Evolutionary conservation across 192 early-diverging fungal species (phyloP).

Genomic region (Coemansia sp.): DNA sequence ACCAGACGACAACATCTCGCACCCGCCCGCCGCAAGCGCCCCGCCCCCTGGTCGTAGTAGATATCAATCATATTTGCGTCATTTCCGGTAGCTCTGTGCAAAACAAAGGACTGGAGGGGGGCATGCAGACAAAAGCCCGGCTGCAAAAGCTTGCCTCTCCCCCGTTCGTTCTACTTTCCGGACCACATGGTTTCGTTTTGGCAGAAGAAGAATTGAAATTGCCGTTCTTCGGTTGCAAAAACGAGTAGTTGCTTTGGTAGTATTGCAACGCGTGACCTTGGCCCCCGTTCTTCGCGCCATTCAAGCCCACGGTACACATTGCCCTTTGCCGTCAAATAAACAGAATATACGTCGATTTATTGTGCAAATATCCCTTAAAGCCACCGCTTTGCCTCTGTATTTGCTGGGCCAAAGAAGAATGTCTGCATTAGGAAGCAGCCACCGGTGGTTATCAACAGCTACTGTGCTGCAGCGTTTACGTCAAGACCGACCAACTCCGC

Average conservation of each 20-base stretch:
- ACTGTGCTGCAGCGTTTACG: background rate
- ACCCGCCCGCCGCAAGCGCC: too few relatives aligned
- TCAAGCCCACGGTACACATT: background rate
- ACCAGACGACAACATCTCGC: too few relatives aligned
- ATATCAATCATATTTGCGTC: constrained; percentile 3
- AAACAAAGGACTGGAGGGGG: background rate
- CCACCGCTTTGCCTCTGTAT: background rate
- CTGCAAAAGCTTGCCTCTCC: background rate
- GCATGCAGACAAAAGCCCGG: background rate
- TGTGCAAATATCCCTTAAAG: background rate
- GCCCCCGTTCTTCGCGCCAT: background rate
- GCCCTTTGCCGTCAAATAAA: too few relatives aligned
- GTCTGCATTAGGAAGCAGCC: background rate
- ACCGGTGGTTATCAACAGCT: background rate
- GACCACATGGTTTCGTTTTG: background rate
- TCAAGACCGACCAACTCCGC: constrained; percentile 19
- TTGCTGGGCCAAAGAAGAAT: background rate
- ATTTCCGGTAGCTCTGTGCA: background rate
- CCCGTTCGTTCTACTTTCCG: background rate
- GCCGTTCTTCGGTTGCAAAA: background rate
- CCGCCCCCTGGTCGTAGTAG: too few relatives aligned
- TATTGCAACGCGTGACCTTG: background rate
- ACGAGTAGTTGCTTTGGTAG: background rate
- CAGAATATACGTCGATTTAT: constrained; percentile 2
- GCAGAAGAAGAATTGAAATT: background rate